A percentile compares a stretch with the other conserved stretches of the same genome.
These are phyloP conservation scores for Puccinellia tenuiflora DNA, from an alignment of 176 grass and related monocot species.

Conservation along the genomic window DNA sequence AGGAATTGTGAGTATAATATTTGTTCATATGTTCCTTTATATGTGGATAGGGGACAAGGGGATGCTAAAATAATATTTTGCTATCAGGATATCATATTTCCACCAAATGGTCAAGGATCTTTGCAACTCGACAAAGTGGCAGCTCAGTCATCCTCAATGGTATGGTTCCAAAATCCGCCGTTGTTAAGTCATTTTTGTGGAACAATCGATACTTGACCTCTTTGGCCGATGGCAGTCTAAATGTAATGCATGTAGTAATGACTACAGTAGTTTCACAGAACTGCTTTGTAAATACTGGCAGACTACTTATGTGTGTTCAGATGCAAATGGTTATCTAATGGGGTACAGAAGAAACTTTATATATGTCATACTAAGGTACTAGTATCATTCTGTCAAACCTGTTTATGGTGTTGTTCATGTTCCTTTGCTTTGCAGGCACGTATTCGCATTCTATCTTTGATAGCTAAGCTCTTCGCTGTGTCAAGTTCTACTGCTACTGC, in stretches of 20 bases:
- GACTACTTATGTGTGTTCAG: neutral
- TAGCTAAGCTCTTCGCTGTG: conserved; percentile 77
- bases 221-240: neutral
- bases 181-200: neutral
- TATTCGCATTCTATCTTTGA: conserved; percentile 72
- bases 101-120: conserved; percentile 45
- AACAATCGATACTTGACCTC: neutral
- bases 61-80: neutral
- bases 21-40: neutral
- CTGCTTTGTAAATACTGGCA: neutral
- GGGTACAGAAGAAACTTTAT: neutral
- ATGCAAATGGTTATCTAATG: conserved; percentile 4
- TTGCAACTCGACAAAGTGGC: conserved; percentile 59
- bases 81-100: conserved; percentile 79
- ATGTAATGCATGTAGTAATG: neutral
- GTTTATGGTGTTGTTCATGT: conserved; percentile 3
- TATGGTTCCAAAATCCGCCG: conserved; percentile 16
- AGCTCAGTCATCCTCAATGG: conserved; percentile 64
- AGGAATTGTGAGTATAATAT: conserved; percentile 58
- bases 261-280: neutral
- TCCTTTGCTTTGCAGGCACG: conserved; percentile 45
- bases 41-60: neutral
- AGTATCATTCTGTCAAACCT: neutral
- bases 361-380: conserved; percentile 9
- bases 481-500: conserved; percentile 54